Evolutionary conservation across 2,329 filamentous ascomycete species (phyloP).

Genomic region (Fusarium fracticaudum): DNA sequence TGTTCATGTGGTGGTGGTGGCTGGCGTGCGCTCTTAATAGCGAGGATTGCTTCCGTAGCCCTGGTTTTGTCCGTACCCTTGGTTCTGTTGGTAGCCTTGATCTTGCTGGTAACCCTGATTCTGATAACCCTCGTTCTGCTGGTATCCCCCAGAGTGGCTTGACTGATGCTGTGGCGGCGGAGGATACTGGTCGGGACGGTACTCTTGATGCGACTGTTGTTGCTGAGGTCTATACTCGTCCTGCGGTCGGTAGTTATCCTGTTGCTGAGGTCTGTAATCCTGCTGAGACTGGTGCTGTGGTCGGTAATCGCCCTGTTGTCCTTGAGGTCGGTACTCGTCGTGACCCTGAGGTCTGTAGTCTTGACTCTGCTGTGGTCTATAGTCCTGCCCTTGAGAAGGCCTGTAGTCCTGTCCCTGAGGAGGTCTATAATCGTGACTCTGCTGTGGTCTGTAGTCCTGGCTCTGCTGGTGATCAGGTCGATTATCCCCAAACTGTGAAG

Average conservation of each 20-base stretch:
- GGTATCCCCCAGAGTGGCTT: constrained; percentile 34
- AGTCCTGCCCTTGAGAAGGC: neutral
- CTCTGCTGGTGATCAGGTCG: constrained; percentile 24
- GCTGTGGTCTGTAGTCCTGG: constrained; percentile 13
- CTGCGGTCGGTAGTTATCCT: constrained; percentile 8
- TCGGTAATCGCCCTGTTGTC: constrained; percentile 2
- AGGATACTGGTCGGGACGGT: constrained; percentile 39
- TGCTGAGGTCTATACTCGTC: constrained; percentile 31
- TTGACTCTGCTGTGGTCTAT: neutral
- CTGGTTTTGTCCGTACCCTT: constrained; percentile 1
- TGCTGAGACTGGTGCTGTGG: constrained; percentile 9
- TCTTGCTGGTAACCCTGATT: constrained; percentile 14
- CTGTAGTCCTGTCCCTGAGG: constrained; percentile 4
- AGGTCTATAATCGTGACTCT: constrained; percentile 19
- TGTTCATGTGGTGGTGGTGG: neutral
- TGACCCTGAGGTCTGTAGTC: constrained; percentile 5
- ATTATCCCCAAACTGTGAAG: constrained; percentile 38
- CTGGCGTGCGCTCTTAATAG: neutral
- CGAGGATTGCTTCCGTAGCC: neutral
- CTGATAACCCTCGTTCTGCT: constrained; percentile 29
- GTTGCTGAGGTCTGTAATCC: constrained; percentile 17
- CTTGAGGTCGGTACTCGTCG: neutral
- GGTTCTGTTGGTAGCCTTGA: neutral
- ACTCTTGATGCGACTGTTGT: constrained; percentile 23
- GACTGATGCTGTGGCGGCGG: constrained; percentile 14